phyloP scores from a whole-genome alignment of 2,329 filamentous ascomycete genomes.

The Cordyceps fumosorosea region DNA sequence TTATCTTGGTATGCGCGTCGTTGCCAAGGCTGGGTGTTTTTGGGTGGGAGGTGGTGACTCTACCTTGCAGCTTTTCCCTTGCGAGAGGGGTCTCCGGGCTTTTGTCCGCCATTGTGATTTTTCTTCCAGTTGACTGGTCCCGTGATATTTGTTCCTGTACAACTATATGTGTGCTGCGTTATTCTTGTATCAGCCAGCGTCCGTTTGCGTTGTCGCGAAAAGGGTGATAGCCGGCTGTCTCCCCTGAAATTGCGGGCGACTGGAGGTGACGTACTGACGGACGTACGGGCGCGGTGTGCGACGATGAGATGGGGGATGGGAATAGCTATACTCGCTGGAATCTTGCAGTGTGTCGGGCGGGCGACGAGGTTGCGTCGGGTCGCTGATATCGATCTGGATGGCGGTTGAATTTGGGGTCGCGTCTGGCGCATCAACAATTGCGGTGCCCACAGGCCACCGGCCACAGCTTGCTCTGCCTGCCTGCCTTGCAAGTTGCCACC shows the following conservation, averaged over 20 bases:
- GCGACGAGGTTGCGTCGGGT: neutral
- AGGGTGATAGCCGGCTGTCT: neutral
- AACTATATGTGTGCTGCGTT: neutral
- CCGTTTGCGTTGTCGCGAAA: neutral
- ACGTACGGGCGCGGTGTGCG: neutral
- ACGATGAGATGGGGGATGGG: too few relatives aligned
- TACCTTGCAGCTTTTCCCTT: conserved; percentile 73
- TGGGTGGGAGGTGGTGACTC: conserved; percentile 15
- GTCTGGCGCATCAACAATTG: neutral
- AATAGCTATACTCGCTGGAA: too few relatives aligned
- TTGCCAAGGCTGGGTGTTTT: neutral
- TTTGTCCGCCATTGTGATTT: conserved; percentile 31
- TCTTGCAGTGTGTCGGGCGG: neutral
- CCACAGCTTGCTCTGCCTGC: too few relatives aligned
- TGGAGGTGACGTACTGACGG: neutral
- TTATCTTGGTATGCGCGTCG: too few relatives aligned
- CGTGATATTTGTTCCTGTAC: neutral
- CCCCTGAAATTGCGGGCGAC: neutral
- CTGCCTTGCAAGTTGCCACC: too few relatives aligned
- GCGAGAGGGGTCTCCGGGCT: conserved; percentile 41
- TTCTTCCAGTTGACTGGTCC: neutral
- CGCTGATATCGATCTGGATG: neutral
- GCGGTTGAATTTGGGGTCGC: conserved; percentile 1
- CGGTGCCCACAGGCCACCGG: neutral
- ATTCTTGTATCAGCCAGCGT: neutral